Base-by-base conservation (phyloP, 441 rosid genomes). In the Rhodomyrtus psidioides region DNA sequence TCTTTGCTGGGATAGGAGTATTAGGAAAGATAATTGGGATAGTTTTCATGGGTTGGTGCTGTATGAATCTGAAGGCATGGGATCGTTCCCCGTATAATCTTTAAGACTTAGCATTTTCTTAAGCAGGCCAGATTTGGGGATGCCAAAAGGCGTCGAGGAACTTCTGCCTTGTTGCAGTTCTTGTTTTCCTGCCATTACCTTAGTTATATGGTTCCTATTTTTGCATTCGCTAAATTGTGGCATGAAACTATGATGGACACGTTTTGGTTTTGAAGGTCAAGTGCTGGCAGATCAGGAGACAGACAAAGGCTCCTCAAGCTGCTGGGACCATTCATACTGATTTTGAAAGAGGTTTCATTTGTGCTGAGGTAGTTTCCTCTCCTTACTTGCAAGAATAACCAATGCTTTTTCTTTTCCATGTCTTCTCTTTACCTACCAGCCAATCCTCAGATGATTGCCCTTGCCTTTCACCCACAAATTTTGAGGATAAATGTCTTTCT, bases 241-340 rank as follows among this genome's bases (percentile, higher is more conserved):
- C 30, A 51, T 53, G 42, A 26, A 28, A 59, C 9, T 81, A 34
- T 82, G 6, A 53, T 27, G 42, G 17, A 58, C n/a, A 49, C 19
- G 12, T 56, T 88, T 88, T 83, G 74, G 85, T 83, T 82, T 88
- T 89, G 53, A 92, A 98, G 99, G 99, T 98, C 62, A 98, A 94
- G 81, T 96, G 99, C 94, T 98, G 99, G 99, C 99, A 98, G 90
- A 98, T 98, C 88, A 90, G 99, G 89, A 89, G 95, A 83, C 98
- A 90, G 90, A 84, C 98, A 84, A 98, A 98, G 91, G 98, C 99
- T 84, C 99, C 99, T 86, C 99, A 98, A 89, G 98, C 99, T 85
- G 99, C 99, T 82, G 99, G 99, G 88, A 12, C 98, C 56, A 98
- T 98, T 86, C 99, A 98, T 88, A 70, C 94, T 89, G 99, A 98